A percentile compares a stretch with the other conserved stretches of the same genome.
These are phyloP conservation scores for Zymoseptoria tritici DNA, from an alignment of 2,329 filamentous ascomycete species.

Conservation along the genomic window DNA sequence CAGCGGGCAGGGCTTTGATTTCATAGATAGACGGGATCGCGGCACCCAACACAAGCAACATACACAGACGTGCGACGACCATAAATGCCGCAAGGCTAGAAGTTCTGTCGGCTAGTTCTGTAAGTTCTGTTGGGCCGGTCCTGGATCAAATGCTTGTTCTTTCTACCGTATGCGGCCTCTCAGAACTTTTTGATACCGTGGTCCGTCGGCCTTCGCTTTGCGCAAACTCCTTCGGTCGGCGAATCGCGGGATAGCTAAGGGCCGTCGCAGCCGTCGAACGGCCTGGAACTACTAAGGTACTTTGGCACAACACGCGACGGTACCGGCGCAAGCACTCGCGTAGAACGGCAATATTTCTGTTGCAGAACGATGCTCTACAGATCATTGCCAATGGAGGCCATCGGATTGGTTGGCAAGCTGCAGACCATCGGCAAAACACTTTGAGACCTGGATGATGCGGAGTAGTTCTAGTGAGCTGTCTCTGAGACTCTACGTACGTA, in stretches of 20 bases:
- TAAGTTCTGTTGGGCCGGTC: constrained; percentile 4
- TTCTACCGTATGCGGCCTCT: not conserved
- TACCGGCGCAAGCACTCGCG: not conserved
- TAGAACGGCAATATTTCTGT: not conserved
- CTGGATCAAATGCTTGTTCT: not conserved
- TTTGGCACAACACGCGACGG: not conserved
- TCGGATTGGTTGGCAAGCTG: not conserved
- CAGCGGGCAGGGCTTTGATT: not conserved
- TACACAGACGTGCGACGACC: not conserved
- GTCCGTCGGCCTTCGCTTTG: not conserved
- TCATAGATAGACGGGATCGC: not conserved
- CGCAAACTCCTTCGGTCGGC: not conserved
- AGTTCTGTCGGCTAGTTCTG: not conserved
- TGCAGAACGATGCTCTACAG: not conserved
- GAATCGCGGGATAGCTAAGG: not conserved
- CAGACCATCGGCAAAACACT: not conserved
- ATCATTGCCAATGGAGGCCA: not conserved
- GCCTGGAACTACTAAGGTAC: not conserved
- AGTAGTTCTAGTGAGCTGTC: not conserved
- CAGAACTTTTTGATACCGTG: not conserved
- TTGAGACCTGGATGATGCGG: not conserved
- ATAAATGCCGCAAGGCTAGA: not conserved
- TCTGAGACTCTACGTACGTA: not conserved
- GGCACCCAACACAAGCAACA: not conserved
- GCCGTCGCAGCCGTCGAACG: not conserved